Percentiles rank a stretch among this genome's conserved stretches.
Evolutionary conservation across 1,139 yeast genomes (phyloP).

Genomic region (Meyerozyma smithsonii): DNA sequence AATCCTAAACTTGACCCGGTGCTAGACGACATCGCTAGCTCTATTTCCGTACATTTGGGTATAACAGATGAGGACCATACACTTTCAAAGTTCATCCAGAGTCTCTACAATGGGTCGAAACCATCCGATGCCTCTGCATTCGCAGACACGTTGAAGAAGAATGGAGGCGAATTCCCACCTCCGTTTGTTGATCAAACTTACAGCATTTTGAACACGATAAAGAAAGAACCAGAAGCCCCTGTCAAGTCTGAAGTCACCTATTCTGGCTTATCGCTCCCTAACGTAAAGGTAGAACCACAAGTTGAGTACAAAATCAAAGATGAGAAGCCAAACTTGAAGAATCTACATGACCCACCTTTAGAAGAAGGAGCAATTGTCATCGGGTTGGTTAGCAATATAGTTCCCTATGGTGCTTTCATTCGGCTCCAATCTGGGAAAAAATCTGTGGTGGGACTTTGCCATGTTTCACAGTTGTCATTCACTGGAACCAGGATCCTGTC

Average conservation of each 20-base stretch:
- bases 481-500: constrained; percentile 45
- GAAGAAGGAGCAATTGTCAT: constrained; percentile 43
- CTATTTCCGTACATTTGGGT: background rate
- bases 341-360: constrained; percentile 11
- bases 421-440: constrained; percentile 23
- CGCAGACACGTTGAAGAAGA: background rate
- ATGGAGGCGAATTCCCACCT: background rate
- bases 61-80: background rate
- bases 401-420: constrained; percentile 78
- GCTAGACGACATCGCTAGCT: background rate
- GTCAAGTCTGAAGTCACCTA: background rate
- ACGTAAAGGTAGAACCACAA: background rate
- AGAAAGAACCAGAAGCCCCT: background rate
- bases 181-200: background rate
- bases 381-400: constrained; percentile 58
- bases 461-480: constrained; percentile 62
- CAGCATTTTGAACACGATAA: background rate
- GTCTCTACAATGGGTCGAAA: background rate
- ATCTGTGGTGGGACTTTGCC: constrained; percentile 59
- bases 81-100: background rate
- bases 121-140: background rate
- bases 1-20: background rate
- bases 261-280: background rate
- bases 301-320: background rate
- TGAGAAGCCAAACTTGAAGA: background rate